Base-by-base conservation (phyloP, 805 yeast species). In the Brettanomyces custersianus region DNA sequence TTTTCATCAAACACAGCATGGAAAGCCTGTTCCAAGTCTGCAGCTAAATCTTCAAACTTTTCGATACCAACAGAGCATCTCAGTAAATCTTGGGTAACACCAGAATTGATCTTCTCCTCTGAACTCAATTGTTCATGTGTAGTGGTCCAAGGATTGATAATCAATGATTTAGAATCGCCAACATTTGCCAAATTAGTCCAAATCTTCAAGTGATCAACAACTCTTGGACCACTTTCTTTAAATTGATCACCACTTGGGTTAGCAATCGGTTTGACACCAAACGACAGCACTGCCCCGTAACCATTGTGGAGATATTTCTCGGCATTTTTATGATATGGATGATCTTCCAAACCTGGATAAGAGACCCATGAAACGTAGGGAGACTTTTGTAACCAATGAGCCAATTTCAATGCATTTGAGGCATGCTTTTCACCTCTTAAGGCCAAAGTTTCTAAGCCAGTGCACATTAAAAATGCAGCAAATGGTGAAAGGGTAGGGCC, bases 181-280 rank as follows among this genome's bases (percentile, higher is more conserved):
- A 90, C 96, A 53, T 90, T 90, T 34, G 98, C 97, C 56, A 92
- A 75, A 66, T 87, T 84, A 22, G 95, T 80, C 38, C 95, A 94
- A 39, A 92, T 63, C 61, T 85, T 74, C 60, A 92, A 74, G 48
- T 63, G 65, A 60, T 88, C 95, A 41, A 85, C 95, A 41, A 87
- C 85, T 48, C 68, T 72, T 37, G 90, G 88, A 49, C 94, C 86
- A 28, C 88, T 74, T 45, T 77, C 81, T 49, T 74, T 57, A 66
- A 82, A 84, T 43, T 77, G 80, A 46, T 73, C 74, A 26, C 65
- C 73, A 7, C 65, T 61, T 28, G 61, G 55, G 20, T 55, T 51
- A n/a, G 54, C 57, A 40, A 76, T 58, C 36, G 72, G 74, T 60
- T 86, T 83, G 41, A 88, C 95, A 51, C 94, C 96, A 52, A 92